Conservation (phyloP, 169 alveolate genomes). For the Cystoisospora suis region DNA sequence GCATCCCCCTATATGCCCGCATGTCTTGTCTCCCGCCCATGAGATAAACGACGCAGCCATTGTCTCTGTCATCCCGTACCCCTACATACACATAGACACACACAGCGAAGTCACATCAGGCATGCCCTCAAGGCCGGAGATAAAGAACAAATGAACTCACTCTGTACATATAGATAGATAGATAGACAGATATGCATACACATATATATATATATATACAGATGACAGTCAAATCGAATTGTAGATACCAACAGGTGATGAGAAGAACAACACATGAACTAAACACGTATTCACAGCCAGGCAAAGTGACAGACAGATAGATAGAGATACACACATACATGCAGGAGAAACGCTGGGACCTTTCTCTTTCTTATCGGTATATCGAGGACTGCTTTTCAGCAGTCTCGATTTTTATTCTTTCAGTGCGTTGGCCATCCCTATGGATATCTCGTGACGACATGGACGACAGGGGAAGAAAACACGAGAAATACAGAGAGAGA, state of each 20-base stretch:
- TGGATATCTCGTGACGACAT: no score
- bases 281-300: no score
- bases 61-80: constrained; percentile 83
- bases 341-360: background rate
- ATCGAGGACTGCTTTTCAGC: no score
- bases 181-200: background rate
- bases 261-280: background rate
- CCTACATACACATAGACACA: constrained; percentile 29
- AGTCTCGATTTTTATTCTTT: no score
- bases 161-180: background rate
- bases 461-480: no score
- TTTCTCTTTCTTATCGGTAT: no score
- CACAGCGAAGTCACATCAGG: no score
- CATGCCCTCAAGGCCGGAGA: no score
- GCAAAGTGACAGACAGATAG: background rate
- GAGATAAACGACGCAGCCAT: constrained; percentile 81
- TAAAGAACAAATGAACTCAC: no score
- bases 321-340: background rate
- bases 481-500: background rate
- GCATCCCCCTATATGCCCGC: constrained; percentile 87
- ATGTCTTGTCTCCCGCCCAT: constrained; percentile 49
- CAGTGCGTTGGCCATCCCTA: no score
- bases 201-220: background rate
- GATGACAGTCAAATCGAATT: background rate
- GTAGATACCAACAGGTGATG: background rate